Evolutionary conservation across 768 basidiomycete genomes (phyloP).

Genomic region (Lentinula sp.): DNA sequence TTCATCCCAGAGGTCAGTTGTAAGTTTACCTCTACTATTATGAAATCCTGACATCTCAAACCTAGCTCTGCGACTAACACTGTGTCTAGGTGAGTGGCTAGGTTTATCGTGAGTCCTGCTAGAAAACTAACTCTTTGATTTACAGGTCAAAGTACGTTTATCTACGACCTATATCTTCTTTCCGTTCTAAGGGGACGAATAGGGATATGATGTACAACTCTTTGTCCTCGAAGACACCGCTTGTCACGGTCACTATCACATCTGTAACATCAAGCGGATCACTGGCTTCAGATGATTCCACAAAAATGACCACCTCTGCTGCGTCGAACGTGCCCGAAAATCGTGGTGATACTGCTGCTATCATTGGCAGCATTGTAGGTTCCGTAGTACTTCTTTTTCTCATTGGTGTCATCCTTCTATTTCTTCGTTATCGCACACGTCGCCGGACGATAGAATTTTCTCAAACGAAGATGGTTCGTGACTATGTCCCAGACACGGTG

Average conservation of each 20-base stretch:
- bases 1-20: not conserved
- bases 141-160: too few relatives aligned
- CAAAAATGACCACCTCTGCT: not conserved
- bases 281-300: too few relatives aligned
- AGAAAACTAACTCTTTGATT: not conserved
- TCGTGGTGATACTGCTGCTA: not conserved
- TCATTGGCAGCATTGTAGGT: not conserved
- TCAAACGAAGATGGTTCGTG: not conserved
- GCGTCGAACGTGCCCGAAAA: not conserved
- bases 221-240: not conserved
- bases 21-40: not conserved
- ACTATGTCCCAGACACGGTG: not conserved
- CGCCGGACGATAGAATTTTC: not conserved
- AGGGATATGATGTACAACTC: not conserved
- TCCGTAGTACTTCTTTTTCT: not conserved
- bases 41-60: not conserved
- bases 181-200: not conserved
- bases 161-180: too few relatives aligned
- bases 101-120: too few relatives aligned
- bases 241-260: too few relatives aligned
- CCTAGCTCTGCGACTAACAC: too few relatives aligned
- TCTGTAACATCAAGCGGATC: too few relatives aligned
- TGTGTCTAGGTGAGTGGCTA: not conserved
- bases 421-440: conserved; percentile 2
- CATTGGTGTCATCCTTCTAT: not conserved